Evolutionary conservation across 768 basidiomycete genomes (phyloP), one percentile per base, ranked within the genome.

Genomic region (Dacryopinax primogenitus): DNA sequence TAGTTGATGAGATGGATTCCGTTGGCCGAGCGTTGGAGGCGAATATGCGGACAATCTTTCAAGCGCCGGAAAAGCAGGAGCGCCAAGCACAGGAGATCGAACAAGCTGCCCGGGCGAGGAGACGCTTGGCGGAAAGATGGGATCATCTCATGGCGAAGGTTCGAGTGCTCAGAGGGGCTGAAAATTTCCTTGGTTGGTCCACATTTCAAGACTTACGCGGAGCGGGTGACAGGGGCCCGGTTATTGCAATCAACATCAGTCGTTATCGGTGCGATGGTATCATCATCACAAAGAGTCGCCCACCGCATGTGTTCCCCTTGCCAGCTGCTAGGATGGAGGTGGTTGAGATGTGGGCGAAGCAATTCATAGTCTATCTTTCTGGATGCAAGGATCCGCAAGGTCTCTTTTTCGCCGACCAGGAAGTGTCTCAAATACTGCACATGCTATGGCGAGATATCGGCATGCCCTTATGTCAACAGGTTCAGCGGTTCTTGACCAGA

Each of bases 231-330:
- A 11, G 15, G 4, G 51, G 51, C 30, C 51, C 51, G 7, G 51
- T 58, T 30, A 30, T 58, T 11, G 26, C 18, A 6, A 26, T 58
- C 26, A 58, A 13, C 30, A 18, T 58, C 26, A 58, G 51, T 18
- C 51, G 15, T 13, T 32, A 58, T 32, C 51, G 51, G 15, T 58
- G 51, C 51, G 51, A 58, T 58, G 51, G 51, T 32, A 58, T 58
- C 23, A 58, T 58, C 2, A 58, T 58, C 26, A 32, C 4, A 9
- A 58, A 21, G 30, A 11, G 32, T 58, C 13, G 30, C 51, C 30
- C 51, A 6, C 51, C 32, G 9, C 51, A 32, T 3, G 51, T 58
- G 15, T 58, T 58, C 18, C 51, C 11, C 13, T 30, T 58, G 9
- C 26, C 51, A 58, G 26, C 51, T 6, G 51, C 51, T 9, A 23